Conservation (phyloP, 164 flowering plant genomes). For the Magnolia officinalis region DNA sequence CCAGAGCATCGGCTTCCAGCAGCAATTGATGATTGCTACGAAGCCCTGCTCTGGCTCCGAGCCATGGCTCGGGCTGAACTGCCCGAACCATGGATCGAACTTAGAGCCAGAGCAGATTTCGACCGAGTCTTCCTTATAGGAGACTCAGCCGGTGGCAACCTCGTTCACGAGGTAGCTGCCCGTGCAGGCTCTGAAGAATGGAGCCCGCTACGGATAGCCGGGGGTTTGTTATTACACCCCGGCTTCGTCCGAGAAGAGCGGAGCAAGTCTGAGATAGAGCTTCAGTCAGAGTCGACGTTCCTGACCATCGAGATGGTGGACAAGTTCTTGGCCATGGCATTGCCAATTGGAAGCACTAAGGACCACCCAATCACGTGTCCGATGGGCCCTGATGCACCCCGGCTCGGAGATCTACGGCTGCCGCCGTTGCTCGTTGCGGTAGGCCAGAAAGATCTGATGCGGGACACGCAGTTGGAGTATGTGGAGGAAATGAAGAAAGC, state of each 20-base stretch:
- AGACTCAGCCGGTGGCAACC: conserved; percentile 77
- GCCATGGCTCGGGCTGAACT: conserved; percentile 32
- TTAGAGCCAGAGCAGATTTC: conserved; percentile 42
- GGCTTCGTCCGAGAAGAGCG: conserved; percentile 47
- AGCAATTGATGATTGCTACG: conserved; percentile 48
- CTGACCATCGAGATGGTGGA: conserved; percentile 74
- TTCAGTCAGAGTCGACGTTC: conserved; percentile 50
- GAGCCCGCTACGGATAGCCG: conserved; percentile 40
- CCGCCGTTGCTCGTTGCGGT: conserved; percentile 59
- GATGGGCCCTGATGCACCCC: conserved; percentile 59
- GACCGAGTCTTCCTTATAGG: conserved; percentile 67
- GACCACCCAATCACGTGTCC: conserved; percentile 82
- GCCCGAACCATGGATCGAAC: conserved; percentile 42
- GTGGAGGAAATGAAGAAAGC: conserved; percentile 66
- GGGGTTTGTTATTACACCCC: conserved; percentile 61
- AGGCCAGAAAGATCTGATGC: conserved; percentile 59
- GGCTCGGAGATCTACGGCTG: conserved; percentile 31
- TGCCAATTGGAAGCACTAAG: conserved; percentile 63
- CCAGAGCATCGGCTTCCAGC: conserved; percentile 85
- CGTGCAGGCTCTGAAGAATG: conserved; percentile 34
- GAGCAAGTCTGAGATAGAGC: conserved; percentile 60
- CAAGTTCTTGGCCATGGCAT: conserved; percentile 49
- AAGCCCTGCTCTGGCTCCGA: conserved; percentile 60
- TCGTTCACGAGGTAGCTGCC: conserved; percentile 66
- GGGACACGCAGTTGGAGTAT: conserved; percentile 71